phyloP scores from a whole-genome alignment of 345 rosid genomes.

The Pelargonium nanum region DNA sequence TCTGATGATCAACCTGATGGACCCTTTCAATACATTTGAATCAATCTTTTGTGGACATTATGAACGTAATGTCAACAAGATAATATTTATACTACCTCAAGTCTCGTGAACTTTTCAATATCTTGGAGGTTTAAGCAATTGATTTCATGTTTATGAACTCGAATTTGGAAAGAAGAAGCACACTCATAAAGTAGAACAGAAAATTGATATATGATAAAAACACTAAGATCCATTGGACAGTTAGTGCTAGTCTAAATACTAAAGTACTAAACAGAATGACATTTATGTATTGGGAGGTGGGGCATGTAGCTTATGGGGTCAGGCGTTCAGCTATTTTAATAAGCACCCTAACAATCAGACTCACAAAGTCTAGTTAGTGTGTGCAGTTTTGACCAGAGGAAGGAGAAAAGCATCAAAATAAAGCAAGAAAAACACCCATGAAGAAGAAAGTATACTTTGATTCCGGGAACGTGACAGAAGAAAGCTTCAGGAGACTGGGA shows the following conservation, averaged over 20 bases:
- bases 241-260: too few species aligned
- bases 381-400: background rate
- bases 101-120: background rate
- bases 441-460: constrained; percentile 42
- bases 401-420: background rate
- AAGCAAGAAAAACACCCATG: background rate
- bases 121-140: background rate
- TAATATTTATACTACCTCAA: background rate
- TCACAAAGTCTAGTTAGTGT: background rate
- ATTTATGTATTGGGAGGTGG: too few species aligned
- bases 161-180: background rate
- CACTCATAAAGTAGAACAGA: too few species aligned
- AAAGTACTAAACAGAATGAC: too few species aligned
- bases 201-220: background rate
- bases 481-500: constrained; percentile 95
- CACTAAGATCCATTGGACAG: background rate
- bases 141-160: background rate
- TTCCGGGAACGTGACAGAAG: constrained; percentile 92
- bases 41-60: background rate
- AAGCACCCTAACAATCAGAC: too few species aligned
- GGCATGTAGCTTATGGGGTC: too few species aligned
- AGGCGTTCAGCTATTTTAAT: too few species aligned
- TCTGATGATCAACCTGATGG: too few species aligned
- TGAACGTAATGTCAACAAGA: background rate
- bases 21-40: background rate